A percentile compares a stretch with the other conserved stretches of the same genome.
phyloP scores from a whole-genome alignment of 768 basidiomycete species.

The Boletus sensibilis region DNA sequence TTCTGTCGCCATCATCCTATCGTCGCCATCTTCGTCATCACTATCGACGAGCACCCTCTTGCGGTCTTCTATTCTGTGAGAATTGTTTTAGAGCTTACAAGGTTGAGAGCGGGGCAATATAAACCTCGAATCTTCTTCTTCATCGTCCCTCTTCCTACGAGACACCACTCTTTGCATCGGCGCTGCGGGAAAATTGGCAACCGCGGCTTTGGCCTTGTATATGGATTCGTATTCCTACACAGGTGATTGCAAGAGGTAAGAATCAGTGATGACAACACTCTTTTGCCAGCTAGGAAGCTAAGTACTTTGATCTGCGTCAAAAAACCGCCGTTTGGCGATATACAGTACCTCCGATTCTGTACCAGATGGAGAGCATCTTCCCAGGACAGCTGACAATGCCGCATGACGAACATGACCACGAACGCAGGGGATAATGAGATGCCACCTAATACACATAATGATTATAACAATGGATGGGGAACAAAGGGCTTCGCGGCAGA shows the following conservation, averaged over 20 bases:
- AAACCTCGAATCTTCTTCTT: slow-evolving; percentile 60
- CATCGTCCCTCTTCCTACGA: slow-evolving; percentile 71
- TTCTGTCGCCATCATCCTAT: slow-evolving; percentile 37
- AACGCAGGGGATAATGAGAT: slow-evolving; percentile 87
- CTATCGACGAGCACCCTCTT: slow-evolving; percentile 41
- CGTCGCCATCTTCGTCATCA: slow-evolving; percentile 31
- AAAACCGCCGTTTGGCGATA: slow-evolving; percentile 90
- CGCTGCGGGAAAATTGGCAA: slow-evolving; percentile 54
- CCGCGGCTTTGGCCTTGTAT: slow-evolving; percentile 73
- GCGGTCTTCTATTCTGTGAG: slow-evolving; percentile 40
- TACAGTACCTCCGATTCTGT: slow-evolving; percentile 90
- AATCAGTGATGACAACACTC: not conserved
- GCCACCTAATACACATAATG: slow-evolving; percentile 51
- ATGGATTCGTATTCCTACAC: slow-evolving; percentile 89
- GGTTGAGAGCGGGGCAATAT: not conserved
- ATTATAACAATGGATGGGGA: not conserved
- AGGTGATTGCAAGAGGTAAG: not conserved
- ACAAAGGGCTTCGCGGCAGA: not conserved
- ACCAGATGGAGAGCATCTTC: slow-evolving; percentile 88
- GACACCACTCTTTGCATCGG: slow-evolving; percentile 42
- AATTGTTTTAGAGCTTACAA: not conserved
- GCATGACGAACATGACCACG: slow-evolving; percentile 94
- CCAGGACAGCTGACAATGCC: slow-evolving; percentile 75
- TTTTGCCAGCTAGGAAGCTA: not conserved
- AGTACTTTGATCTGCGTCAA: slow-evolving; percentile 86